These are phyloP conservation scores for Phytophthora foliorum DNA, from an alignment of 352 stramenopile genomes.

Conservation along the genomic window DNA sequence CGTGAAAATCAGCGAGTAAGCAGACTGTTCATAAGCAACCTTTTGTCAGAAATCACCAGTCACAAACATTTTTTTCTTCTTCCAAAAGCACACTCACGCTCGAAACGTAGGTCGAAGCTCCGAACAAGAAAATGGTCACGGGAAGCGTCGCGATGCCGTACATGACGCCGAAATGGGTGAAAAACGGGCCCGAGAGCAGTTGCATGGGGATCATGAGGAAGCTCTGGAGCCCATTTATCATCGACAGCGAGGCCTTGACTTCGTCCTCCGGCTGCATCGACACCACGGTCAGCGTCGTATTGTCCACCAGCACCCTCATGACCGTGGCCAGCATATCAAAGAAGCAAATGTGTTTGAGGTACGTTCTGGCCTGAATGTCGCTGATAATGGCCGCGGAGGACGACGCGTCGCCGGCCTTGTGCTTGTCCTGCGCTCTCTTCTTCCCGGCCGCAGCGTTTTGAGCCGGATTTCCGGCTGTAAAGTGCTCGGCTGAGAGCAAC, in stretches of 20 bases:
- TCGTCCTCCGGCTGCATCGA: slow-evolving; percentile 71
- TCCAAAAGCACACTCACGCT: slow-evolving; percentile 39
- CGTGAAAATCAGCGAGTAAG: slow-evolving; percentile 67
- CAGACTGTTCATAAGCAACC: slow-evolving; percentile 42
- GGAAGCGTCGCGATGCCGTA: slow-evolving; percentile 83
- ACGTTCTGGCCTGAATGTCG: slow-evolving; percentile 79
- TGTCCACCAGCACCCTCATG: slow-evolving; percentile 85
- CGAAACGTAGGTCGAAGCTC: slow-evolving; percentile 63
- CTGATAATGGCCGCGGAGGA: slow-evolving; percentile 53
- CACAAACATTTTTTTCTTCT: neutral
- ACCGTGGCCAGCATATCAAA: slow-evolving; percentile 88
- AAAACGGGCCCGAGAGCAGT: slow-evolving; percentile 78
- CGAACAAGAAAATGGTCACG: slow-evolving; percentile 79
- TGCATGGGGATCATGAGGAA: slow-evolving; percentile 91
- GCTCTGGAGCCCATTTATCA: slow-evolving; percentile 87
- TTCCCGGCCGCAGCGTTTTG: slow-evolving; percentile 6
- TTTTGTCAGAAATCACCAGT: neutral
- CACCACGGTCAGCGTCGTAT: slow-evolving; percentile 81
- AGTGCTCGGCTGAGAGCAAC: slow-evolving; percentile 57
- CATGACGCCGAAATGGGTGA: slow-evolving; percentile 89
- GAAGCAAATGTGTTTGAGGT: slow-evolving; percentile 90
- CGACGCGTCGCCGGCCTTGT: slow-evolving; percentile 1
- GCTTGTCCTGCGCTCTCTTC: slow-evolving; percentile 10
- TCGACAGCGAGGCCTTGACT: slow-evolving; percentile 78
- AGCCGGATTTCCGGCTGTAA: slow-evolving; percentile 33